A percentile compares a stretch with the other conserved stretches of the same genome.
These are phyloP conservation scores for Sutorius eximius DNA, from an alignment of 1,284 basidiomycete genomes.

Conservation along the genomic window DNA sequence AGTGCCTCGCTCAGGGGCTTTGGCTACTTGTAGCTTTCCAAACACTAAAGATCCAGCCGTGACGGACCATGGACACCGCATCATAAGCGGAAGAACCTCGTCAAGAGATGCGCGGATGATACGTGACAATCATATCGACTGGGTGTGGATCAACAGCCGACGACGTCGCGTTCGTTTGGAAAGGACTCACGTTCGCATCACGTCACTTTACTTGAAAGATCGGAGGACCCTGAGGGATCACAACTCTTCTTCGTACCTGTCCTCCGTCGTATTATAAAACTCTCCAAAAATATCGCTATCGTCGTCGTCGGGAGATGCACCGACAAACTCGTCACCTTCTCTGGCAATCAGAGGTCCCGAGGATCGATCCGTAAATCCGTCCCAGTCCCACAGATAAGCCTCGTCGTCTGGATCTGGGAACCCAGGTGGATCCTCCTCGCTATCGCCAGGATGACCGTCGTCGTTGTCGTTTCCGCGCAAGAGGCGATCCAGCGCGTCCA, in stretches of 20 bases:
- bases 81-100: slow-evolving; percentile 6
- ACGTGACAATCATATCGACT: not conserved
- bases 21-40: not conserved
- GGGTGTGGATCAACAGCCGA: not conserved
- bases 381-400: slow-evolving; percentile 7
- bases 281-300: slow-evolving; percentile 13
- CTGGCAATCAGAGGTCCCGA: slow-evolving; percentile 1
- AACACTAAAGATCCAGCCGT: slow-evolving; percentile 2
- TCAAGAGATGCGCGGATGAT: not conserved
- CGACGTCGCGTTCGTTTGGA: not conserved
- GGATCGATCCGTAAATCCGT: not conserved
- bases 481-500: slow-evolving; percentile 39
- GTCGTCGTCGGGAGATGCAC: slow-evolving; percentile 32
- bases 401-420: slow-evolving; percentile 11
- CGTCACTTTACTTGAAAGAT: slow-evolving; percentile 4
- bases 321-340: slow-evolving; percentile 33
- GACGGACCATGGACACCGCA: slow-evolving; percentile 29
- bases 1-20: not conserved
- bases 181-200: slow-evolving; percentile 3
- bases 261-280: slow-evolving; percentile 13
- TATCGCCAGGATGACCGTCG: not conserved
- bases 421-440: slow-evolving; percentile 9
- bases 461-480: slow-evolving; percentile 21
- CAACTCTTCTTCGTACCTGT: slow-evolving; percentile 34
- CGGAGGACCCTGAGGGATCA: slow-evolving; percentile 15